These are phyloP conservation scores for Chalciporus piperatoides DNA, from an alignment of 1,284 basidiomycete genomes.

Conservation along the genomic window DNA sequence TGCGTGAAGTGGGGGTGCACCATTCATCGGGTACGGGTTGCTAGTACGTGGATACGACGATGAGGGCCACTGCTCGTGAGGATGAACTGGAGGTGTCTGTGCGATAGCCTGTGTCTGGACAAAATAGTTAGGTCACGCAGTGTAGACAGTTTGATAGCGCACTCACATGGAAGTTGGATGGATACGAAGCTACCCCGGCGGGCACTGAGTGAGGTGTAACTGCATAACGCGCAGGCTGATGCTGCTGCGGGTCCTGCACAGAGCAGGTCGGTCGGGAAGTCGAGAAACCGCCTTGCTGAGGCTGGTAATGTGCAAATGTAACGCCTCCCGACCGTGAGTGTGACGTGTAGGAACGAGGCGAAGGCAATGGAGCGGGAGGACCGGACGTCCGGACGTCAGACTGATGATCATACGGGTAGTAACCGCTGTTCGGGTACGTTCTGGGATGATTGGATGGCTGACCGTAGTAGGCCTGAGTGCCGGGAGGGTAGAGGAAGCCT, in stretches of 20 bases:
- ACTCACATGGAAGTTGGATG: slow-evolving; percentile 27
- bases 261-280: slow-evolving; percentile 33
- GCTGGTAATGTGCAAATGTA: slow-evolving; percentile 35
- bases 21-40: slow-evolving; percentile 22
- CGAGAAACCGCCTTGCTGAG: slow-evolving; percentile 35
- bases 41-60: slow-evolving; percentile 26
- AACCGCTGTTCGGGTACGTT: slow-evolving; percentile 16
- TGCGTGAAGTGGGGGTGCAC: slow-evolving; percentile 14
- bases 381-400: slow-evolving; percentile 17
- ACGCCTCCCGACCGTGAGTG: slow-evolving; percentile 24
- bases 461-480: slow-evolving; percentile 12
- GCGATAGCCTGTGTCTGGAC: slow-evolving; percentile 19
- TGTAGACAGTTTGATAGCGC: background rate
- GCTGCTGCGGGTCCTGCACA: slow-evolving; percentile 21
- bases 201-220: slow-evolving; percentile 19
- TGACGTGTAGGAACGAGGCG: slow-evolving; percentile 18
- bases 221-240: slow-evolving; percentile 22
- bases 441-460: slow-evolving; percentile 15
- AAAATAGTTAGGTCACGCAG: background rate
- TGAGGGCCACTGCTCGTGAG: slow-evolving; percentile 29
- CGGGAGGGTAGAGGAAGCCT: slow-evolving; percentile 11
- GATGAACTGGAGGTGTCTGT: slow-evolving; percentile 14
- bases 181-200: slow-evolving; percentile 21
- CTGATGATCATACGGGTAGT: slow-evolving; percentile 23
- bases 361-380: slow-evolving; percentile 8